phyloP scores from a whole-genome alignment of 75 land plant genomes.

The Selaginella tamariscina region DNA sequence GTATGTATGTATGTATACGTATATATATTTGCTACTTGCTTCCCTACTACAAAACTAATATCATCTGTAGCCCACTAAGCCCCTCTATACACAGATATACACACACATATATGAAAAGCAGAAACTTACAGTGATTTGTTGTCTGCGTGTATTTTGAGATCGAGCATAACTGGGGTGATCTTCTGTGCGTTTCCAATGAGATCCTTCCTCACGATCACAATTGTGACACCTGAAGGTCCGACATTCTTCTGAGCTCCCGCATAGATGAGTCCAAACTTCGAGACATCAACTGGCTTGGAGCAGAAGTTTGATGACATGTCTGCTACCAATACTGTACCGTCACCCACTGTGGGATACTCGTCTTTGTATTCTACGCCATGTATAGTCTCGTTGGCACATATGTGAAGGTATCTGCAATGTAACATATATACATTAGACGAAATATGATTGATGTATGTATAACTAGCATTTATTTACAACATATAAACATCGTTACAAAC shows the following conservation, averaged over 20 bases:
- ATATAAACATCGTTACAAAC: too few relatives aligned
- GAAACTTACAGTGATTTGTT: slow-evolving; percentile 62
- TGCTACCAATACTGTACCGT: slow-evolving; percentile 49
- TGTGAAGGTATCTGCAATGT: slow-evolving; percentile 84
- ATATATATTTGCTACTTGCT: too few relatives aligned
- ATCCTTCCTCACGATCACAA: slow-evolving; percentile 73
- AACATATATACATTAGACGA: too few relatives aligned
- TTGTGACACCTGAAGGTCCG: slow-evolving; percentile 88
- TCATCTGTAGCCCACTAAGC: too few relatives aligned
- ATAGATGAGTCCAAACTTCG: slow-evolving; percentile 72
- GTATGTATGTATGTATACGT: too few relatives aligned
- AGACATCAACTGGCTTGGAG: slow-evolving; percentile 95
- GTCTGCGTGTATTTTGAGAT: slow-evolving; percentile 88
- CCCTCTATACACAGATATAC: too few relatives aligned
- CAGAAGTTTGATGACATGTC: slow-evolving; percentile 98
- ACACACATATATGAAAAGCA: too few relatives aligned
- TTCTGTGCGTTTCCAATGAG: slow-evolving; percentile 62
- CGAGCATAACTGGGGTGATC: slow-evolving; percentile 83
- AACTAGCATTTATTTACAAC: too few relatives aligned
- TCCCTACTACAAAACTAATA: too few relatives aligned
- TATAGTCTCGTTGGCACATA: slow-evolving; percentile 95
- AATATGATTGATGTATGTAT: too few relatives aligned
- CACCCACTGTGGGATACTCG: slow-evolving; percentile 1
- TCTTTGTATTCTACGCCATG: slow-evolving; percentile 96
- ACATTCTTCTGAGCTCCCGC: slow-evolving; percentile 98